These are phyloP conservation scores for Suillus alpinus DNA, from an alignment of 768 basidiomycete genomes.

Conservation along the genomic window DNA sequence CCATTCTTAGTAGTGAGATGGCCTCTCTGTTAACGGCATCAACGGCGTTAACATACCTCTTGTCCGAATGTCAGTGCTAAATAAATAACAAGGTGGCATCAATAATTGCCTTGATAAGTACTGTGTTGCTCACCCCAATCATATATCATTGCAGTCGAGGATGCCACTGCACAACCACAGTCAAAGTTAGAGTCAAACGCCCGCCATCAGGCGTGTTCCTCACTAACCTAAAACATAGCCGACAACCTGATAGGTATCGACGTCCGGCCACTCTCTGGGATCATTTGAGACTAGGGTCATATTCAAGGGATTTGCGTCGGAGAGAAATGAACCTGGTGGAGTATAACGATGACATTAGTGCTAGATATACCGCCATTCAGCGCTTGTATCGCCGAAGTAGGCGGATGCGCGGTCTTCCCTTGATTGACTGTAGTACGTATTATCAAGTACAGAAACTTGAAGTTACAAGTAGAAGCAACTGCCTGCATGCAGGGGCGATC, in stretches of 20 bases:
- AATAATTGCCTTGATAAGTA: background rate
- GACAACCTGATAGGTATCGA: background rate
- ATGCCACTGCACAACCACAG: background rate
- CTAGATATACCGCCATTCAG: background rate
- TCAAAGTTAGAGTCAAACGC: background rate
- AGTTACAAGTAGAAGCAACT: background rate
- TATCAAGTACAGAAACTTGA: background rate
- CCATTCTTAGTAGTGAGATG: background rate
- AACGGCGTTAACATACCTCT: background rate
- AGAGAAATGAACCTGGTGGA: background rate
- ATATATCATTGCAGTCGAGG: background rate
- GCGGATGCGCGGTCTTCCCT: background rate
- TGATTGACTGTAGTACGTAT: background rate
- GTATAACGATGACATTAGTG: background rate
- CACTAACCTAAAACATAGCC: background rate
- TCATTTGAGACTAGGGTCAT: background rate
- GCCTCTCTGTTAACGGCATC: background rate
- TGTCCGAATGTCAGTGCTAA: background rate
- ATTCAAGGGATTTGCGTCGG: background rate
- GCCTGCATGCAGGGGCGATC: background rate
- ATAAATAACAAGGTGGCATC: background rate
- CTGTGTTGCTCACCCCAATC: background rate
- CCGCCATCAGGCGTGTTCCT: background rate
- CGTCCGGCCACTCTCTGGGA: background rate
- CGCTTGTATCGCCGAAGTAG: background rate